Percentiles rank a stretch among this genome's conserved stretches.
phyloP scores from a whole-genome alignment of 2,329 filamentous ascomycete species.

The Calonectria montana region DNA sequence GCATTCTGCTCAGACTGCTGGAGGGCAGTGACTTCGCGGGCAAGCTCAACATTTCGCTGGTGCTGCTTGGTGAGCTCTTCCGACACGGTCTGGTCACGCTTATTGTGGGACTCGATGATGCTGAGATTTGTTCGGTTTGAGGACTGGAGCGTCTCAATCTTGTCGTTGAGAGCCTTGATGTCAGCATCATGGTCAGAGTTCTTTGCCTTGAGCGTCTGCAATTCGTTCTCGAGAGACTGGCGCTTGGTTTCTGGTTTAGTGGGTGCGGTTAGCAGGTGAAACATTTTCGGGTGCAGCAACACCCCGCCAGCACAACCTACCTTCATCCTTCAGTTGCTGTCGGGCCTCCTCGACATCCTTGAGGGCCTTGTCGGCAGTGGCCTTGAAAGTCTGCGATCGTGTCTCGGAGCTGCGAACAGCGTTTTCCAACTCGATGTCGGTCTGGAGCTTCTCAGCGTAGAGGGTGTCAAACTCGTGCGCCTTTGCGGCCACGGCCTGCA shows the following conservation, averaged over 20 bases:
- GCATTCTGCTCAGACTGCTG: conserved; percentile 88
- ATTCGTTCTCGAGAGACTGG: conserved; percentile 81
- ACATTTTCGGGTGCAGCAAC: background rate
- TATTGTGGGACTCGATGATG: conserved; percentile 89
- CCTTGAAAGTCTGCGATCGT: conserved; percentile 84
- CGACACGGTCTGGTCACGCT: conserved; percentile 85
- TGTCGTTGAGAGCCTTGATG: conserved; percentile 80
- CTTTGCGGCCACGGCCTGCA: conserved; percentile 80
- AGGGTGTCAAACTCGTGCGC: conserved; percentile 85
- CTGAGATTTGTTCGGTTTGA: conserved; percentile 92
- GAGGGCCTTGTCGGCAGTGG: conserved; percentile 82
- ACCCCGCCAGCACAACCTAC: conserved; percentile 59
- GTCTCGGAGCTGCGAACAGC: conserved; percentile 85
- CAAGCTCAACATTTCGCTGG: conserved; percentile 85
- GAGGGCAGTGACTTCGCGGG: conserved; percentile 82
- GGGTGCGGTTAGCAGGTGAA: conserved; percentile 26
- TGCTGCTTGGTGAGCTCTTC: conserved; percentile 91
- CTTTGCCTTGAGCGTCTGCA: conserved; percentile 81
- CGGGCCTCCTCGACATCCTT: conserved; percentile 86
- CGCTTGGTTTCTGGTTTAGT: conserved; percentile 75
- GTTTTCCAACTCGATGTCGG: conserved; percentile 94
- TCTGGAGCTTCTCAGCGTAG: conserved; percentile 86
- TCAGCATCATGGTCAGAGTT: conserved; percentile 80
- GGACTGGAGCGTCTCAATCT: conserved; percentile 87
- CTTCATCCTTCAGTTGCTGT: conserved; percentile 84